Conservation (phyloP, 2,329 filamentous ascomycete species). For the Plectosphaerella cucumerina region DNA sequence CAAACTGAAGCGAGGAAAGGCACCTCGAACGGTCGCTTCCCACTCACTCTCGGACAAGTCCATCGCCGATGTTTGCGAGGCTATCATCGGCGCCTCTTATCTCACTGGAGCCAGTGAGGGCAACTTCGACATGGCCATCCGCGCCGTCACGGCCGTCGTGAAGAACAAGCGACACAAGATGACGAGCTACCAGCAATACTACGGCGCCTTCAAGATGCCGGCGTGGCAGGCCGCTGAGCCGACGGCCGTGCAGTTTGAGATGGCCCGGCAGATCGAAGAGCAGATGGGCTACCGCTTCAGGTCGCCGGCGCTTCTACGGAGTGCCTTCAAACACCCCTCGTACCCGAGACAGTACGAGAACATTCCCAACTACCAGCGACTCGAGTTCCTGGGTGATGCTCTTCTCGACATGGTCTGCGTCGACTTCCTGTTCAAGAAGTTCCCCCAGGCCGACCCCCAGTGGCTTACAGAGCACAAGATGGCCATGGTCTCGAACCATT, state of each 20-base stretch:
- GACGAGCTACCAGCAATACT: constrained; percentile 69
- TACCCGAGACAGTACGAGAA: constrained; percentile 69
- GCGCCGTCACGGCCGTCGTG: constrained; percentile 66
- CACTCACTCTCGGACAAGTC: constrained; percentile 83
- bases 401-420: constrained; percentile 83
- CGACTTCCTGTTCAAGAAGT: constrained; percentile 73
- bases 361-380: constrained; percentile 83
- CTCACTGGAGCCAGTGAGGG: constrained; percentile 38
- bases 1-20: constrained; percentile 69
- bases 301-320: constrained; percentile 71
- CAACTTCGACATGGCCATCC: constrained; percentile 54
- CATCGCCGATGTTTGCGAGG: constrained; percentile 91
- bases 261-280: constrained; percentile 60
- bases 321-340: constrained; percentile 85
- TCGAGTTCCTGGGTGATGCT: constrained; percentile 90
- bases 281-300: constrained; percentile 62
- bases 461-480: constrained; percentile 99
- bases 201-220: constrained; percentile 62
- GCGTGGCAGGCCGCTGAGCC: constrained; percentile 61
- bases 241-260: constrained; percentile 64
- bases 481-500: constrained; percentile 98
- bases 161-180: constrained; percentile 66
- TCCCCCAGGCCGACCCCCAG: constrained; percentile 79
- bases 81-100: constrained; percentile 83
- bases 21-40: constrained; percentile 42